Conservation (phyloP, 2,329 filamentous ascomycete species). For the Paracamarosporium sp. region DNA sequence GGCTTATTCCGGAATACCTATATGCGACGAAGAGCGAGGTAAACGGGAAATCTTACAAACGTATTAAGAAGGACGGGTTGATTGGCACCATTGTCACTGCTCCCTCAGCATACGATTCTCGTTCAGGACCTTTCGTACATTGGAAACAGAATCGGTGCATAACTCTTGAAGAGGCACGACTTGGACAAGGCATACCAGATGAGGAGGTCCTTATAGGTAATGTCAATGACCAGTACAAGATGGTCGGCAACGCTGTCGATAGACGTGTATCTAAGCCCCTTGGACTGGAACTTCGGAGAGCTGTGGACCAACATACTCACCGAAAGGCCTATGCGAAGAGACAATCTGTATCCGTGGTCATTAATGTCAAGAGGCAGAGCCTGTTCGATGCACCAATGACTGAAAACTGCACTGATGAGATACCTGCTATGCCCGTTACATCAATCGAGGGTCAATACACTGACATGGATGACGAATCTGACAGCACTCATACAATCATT, state of each 20-base stretch:
- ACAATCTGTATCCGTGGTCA: not conserved
- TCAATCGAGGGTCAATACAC: not conserved
- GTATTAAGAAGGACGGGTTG: constrained; percentile 60
- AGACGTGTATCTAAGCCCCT: constrained; percentile 71
- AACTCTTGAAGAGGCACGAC: constrained; percentile 70
- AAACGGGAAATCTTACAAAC: constrained; percentile 52
- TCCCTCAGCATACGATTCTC: constrained; percentile 60
- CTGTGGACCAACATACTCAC: constrained; percentile 4
- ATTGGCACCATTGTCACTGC: constrained; percentile 70
- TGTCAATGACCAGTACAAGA: constrained; percentile 63
- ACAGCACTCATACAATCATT: not conserved
- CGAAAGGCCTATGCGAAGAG: not conserved
- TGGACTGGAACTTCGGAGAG: constrained; percentile 61
- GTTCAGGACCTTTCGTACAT: constrained; percentile 65
- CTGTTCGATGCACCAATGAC: not conserved
- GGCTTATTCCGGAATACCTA: constrained; percentile 39
- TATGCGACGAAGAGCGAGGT: constrained; percentile 25
- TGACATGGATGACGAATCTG: not conserved
- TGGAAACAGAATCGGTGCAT: constrained; percentile 69
- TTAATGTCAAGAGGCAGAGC: not conserved
- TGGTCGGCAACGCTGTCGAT: constrained; percentile 80
- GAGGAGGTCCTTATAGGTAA: constrained; percentile 72
- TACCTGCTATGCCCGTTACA: too few relatives aligned
- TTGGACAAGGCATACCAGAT: constrained; percentile 75
- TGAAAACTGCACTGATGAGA: too few relatives aligned